Evolutionary conservation across 495 filamentous ascomycete species (phyloP).

Genomic region (Neurospora terricola): DNA sequence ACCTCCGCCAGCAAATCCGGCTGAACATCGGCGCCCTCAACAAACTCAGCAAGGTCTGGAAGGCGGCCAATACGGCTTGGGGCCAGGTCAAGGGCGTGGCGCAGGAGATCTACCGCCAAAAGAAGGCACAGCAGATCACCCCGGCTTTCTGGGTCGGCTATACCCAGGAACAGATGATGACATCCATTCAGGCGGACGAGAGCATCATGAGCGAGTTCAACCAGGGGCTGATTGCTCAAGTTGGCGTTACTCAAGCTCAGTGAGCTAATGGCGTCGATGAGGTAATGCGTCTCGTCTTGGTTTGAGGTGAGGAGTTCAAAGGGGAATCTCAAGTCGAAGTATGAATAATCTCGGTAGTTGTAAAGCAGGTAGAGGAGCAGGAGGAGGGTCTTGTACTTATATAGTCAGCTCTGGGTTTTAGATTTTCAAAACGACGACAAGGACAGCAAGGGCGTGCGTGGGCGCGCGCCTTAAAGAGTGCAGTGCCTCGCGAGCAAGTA

Average conservation of each 20-base stretch:
- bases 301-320: background rate
- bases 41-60: constrained; percentile 64
- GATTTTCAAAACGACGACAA: background rate
- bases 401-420: background rate
- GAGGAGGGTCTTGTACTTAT: background rate
- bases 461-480: background rate
- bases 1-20: constrained; percentile 66
- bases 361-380: background rate
- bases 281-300: background rate
- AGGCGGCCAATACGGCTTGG: constrained; percentile 61
- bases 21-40: constrained; percentile 79
- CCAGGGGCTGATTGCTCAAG: constrained; percentile 10
- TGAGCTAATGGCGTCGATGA: background rate
- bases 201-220: constrained; percentile 44
- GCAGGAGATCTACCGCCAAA: constrained; percentile 49
- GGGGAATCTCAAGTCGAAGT: background rate
- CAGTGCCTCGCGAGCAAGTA: background rate
- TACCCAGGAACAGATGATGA: constrained; percentile 45
- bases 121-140: constrained; percentile 43
- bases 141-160: constrained; percentile 43
- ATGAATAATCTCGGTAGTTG: background rate
- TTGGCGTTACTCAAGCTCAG: background rate
- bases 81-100: constrained; percentile 65
- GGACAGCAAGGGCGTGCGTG: background rate
- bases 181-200: constrained; percentile 42